Evolutionary conservation across 208 protist species (phyloP).

Genomic region (Trypanosoma cruzi): DNA sequence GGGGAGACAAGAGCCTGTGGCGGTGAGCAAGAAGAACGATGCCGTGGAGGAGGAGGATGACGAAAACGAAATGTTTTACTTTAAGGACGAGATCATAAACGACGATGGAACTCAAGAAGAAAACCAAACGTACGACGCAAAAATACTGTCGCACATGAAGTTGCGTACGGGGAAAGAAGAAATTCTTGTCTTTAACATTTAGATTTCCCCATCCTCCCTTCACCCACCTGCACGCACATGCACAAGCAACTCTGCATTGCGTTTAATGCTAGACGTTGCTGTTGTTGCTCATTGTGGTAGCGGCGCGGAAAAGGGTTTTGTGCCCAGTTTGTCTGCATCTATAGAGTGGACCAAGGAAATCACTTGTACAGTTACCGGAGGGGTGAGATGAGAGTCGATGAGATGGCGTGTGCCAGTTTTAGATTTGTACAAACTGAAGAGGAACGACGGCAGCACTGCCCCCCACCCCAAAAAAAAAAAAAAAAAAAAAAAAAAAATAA

Average conservation of each 20-base stretch:
- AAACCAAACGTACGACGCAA: neutral
- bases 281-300: neutral
- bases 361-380: conserved; percentile 4
- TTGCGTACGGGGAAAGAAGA: neutral
- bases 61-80: conserved; percentile 24
- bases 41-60: neutral
- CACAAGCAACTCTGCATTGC: neutral
- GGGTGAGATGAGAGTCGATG: neutral
- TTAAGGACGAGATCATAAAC: conserved; percentile 31
- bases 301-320: neutral
- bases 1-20: neutral
- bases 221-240: neutral
- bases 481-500: neutral
- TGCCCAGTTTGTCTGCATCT: neutral
- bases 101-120: conserved; percentile 6
- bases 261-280: neutral
- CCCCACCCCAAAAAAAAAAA: neutral
- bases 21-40: neutral
- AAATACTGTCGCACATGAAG: neutral
- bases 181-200: conserved; percentile 16
- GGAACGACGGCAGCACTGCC: neutral
- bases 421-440: conserved; percentile 10
- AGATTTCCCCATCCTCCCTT: neutral
- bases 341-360: neutral
- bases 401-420: neutral